These are phyloP conservation scores for Lithospermum erythrorhizon DNA, from an alignment of 257 asterid species.

Conservation along the genomic window DNA sequence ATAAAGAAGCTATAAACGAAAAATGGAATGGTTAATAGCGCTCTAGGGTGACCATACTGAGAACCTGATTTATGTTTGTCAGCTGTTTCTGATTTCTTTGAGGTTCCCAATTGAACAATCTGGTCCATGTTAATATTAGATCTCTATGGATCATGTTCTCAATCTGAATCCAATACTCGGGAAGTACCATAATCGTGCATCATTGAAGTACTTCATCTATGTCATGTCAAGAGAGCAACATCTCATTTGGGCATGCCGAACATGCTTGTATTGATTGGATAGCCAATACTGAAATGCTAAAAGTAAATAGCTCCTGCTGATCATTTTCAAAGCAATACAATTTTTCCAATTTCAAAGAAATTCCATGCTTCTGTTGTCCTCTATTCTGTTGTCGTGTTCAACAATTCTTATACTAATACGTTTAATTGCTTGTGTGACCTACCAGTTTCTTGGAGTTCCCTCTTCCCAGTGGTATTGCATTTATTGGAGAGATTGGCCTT, in stretches of 20 bases:
- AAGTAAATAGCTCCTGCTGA: background rate
- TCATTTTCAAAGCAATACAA: background rate
- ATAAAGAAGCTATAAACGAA: no score
- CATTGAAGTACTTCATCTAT: background rate
- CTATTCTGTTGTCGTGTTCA: background rate
- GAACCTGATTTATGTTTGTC: no score
- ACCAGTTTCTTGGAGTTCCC: slow-evolving; percentile 89
- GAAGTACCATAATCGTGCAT: background rate
- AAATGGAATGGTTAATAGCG: no score
- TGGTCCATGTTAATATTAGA: no score
- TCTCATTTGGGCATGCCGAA: background rate
- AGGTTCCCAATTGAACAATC: background rate
- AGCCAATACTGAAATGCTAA: background rate
- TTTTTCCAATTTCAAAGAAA: background rate
- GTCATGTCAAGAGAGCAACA: background rate
- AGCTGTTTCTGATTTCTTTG: background rate
- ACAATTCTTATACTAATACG: background rate
- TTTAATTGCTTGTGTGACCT: slow-evolving; percentile 3
- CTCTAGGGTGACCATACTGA: no score
- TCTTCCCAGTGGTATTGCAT: slow-evolving; percentile 72
- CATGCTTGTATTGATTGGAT: background rate
- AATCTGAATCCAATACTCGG: background rate
- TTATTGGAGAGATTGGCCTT: slow-evolving; percentile 87
- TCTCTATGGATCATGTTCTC: background rate
- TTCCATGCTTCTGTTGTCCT: background rate